phyloP scores from a whole-genome alignment of 208 protist species.

The Herpetomonas samuelpessoai region DNA sequence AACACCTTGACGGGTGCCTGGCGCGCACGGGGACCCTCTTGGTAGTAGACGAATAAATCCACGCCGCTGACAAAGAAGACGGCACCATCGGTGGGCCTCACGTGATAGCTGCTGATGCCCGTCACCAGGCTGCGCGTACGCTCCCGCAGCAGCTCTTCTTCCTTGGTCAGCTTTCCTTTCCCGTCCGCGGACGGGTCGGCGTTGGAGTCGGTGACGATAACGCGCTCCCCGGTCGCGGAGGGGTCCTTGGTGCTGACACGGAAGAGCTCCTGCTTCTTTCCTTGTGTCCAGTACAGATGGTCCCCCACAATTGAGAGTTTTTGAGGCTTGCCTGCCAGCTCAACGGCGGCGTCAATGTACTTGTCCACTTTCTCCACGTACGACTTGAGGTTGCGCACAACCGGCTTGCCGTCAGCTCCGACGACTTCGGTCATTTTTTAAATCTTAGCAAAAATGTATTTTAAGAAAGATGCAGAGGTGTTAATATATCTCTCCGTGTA shows the following conservation, averaged over 20 bases:
- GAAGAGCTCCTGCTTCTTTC: conserved; percentile 67
- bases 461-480: too few species aligned
- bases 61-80: conserved; percentile 66
- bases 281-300: conserved; percentile 78
- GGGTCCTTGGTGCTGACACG: conserved; percentile 18
- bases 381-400: conserved; percentile 21
- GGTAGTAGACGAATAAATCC: conserved; percentile 65
- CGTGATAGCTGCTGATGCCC: conserved; percentile 57
- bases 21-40: conserved; percentile 26
- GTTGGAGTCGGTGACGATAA: conserved; percentile 10
- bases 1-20: conserved; percentile 56
- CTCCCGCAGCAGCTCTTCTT: conserved; percentile 84
- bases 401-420: too few species aligned
- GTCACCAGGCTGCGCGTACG: conserved; percentile 54
- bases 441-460: too few species aligned
- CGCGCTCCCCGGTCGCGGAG: conserved; percentile 12
- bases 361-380: conserved; percentile 47
- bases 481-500: too few species aligned
- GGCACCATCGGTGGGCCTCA: conserved; percentile 47
- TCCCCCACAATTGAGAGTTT: conserved; percentile 50
- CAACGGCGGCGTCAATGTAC: conserved; percentile 26
- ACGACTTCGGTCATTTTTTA: too few species aligned
- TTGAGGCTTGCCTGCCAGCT: conserved; percentile 53
- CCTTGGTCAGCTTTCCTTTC: conserved; percentile 38
- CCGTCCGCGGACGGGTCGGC: not conserved